A percentile compares a stretch with the other conserved stretches of the same genome.
These are phyloP conservation scores for Mycocentrospora acerina DNA, from an alignment of 2,329 filamentous ascomycete genomes.

Conservation along the genomic window DNA sequence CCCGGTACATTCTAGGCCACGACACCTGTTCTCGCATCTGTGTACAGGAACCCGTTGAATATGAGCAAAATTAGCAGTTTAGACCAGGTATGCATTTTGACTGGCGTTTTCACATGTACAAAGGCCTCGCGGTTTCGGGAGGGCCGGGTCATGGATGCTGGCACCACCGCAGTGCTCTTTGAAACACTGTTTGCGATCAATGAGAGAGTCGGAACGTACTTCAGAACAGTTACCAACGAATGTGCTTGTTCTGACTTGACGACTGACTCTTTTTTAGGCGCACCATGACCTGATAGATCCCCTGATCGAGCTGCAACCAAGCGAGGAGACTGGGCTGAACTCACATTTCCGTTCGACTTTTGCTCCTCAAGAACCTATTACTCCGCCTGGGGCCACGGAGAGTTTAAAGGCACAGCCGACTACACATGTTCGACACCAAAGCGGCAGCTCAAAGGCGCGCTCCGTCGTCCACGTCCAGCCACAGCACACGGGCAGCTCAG, in stretches of 20 bases:
- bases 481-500: slow-evolving; percentile 42
- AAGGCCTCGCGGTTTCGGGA: background rate
- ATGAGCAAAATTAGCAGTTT: too few species aligned
- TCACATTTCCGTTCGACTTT: slow-evolving; percentile 56
- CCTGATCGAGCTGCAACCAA: slow-evolving; percentile 66
- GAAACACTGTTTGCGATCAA: too few species aligned
- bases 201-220: too few species aligned
- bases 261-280: slow-evolving; percentile 51
- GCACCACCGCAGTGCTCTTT: too few species aligned
- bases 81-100: too few species aligned
- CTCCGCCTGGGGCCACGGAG: slow-evolving; percentile 34
- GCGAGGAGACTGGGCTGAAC: slow-evolving; percentile 66
- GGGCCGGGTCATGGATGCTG: too few species aligned
- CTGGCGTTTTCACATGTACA: slow-evolving; percentile 1
- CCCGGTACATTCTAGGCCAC: too few species aligned
- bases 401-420: slow-evolving; percentile 17
- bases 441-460: slow-evolving; percentile 25
- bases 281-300: slow-evolving; percentile 69
- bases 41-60: too few species aligned
- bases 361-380: slow-evolving; percentile 35
- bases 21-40: slow-evolving; percentile 1
- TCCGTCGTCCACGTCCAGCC: slow-evolving; percentile 26
- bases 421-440: slow-evolving; percentile 18
- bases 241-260: background rate
- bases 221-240: background rate